A percentile compares a stretch with the other conserved stretches of the same genome.
phyloP scores from a whole-genome alignment of 169 alveolate genomes.

The Plasmodium gonderi region DNA sequence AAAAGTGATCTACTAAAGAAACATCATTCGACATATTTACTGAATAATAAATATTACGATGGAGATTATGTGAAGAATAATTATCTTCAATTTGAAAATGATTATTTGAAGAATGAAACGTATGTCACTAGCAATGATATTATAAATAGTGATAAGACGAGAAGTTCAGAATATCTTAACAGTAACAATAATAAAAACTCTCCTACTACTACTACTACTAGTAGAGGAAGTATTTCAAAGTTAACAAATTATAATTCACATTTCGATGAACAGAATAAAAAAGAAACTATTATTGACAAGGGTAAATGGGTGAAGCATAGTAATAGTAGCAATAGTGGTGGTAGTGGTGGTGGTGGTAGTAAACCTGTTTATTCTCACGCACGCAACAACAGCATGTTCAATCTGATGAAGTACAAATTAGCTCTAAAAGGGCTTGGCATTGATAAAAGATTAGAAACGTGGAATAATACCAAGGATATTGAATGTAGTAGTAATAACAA shows the following conservation, averaged over 20 bases:
- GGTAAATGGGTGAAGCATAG: neutral
- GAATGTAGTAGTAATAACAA: neutral
- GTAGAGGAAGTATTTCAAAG: neutral
- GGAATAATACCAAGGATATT: neutral
- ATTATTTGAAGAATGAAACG: constrained; percentile 35
- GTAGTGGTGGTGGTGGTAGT: neutral
- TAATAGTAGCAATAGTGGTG: neutral
- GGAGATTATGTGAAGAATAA: constrained; percentile 20
- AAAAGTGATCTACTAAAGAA: neutral
- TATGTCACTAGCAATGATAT: constrained; percentile 16
- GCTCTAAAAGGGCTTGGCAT: neutral
- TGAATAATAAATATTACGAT: neutral
- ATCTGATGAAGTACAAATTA: neutral
- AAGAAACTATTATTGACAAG: neutral
- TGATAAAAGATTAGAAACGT: neutral
- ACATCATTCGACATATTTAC: neutral
- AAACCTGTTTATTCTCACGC: neutral
- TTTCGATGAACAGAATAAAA: neutral
- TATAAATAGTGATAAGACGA: constrained; percentile 43
- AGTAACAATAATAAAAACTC: neutral
- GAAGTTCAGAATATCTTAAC: constrained; percentile 13
- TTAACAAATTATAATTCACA: neutral
- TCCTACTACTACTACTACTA: too few relatives aligned
- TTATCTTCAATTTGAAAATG: constrained; percentile 4
- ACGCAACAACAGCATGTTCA: neutral